Evolutionary conservation across 2,329 filamentous ascomycete species (phyloP), one percentile per base, ranked within the genome.

Genomic region (Calonectria crousiana): DNA sequence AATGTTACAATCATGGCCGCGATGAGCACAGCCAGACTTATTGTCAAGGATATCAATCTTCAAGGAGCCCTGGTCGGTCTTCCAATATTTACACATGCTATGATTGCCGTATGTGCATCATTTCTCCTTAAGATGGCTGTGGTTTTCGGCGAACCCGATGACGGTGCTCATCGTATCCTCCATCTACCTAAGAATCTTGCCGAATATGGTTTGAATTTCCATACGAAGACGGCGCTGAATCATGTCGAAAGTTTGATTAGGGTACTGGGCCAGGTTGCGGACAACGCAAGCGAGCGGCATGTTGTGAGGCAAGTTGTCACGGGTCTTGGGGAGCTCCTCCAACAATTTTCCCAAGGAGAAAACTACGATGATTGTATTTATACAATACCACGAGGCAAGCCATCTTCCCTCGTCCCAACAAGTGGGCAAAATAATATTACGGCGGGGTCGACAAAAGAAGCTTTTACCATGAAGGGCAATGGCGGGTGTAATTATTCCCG

Each of bases 81-180:
- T 14, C 56, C 56, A 3, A 60, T 60, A 9, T 60, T 60, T n/a
- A 60, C 56, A 11, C 56, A 60, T n/a, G 56, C 56, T 11, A 60
- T 60, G 56, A 60, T 60, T 41, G 56, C 56, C 14, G 56, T 60
- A 6, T 60, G 56, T 28, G 56, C 56, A 18, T 60, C 56, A 2
- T 60, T 60, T 26, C 56, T 60, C 10, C 56, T 60, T 14, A 60
- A 60, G 32, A 60, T 60, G 56, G 56, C 56, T 26, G 56, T 60
- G 1, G 56, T 20, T 10, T 60, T 60, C 4, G 56, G 56, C 14
- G 56, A 60, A 6, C n/a, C 34, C 1, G 56, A 41, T 6, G 20
- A 36, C 9, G 14, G 14, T 0, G 41, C 38, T 6, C 32, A 60
- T 20, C 34, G 34, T 13, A 60, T 60, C 16, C 34, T 60, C 13